phyloP scores from a whole-genome alignment of 139 green algal genomes.

The Chlamydomonas sp. region DNA sequence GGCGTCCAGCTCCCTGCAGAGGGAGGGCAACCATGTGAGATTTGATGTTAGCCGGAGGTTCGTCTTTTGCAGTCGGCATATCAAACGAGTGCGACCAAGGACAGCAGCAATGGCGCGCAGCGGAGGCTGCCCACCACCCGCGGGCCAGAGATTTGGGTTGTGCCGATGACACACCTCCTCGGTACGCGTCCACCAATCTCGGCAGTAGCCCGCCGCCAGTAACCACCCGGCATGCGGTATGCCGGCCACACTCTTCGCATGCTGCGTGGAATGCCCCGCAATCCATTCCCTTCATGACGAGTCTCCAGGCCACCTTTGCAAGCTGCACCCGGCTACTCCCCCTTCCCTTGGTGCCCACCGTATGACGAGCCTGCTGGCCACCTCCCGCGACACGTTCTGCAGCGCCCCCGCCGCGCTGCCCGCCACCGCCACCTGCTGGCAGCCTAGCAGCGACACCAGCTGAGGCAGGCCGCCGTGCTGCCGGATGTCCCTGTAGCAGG shows the following conservation, averaged over 20 bases:
- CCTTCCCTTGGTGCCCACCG: slow-evolving; percentile 4
- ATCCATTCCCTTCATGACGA: neutral
- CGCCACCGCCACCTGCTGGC: slow-evolving; percentile 30
- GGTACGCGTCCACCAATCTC: no score
- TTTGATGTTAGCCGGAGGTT: no score
- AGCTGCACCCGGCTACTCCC: neutral
- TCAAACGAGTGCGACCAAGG: no score
- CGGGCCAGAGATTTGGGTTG: no score
- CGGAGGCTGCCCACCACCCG: no score
- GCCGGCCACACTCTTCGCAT: no score
- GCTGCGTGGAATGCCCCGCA: no score
- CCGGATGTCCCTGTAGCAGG: slow-evolving; percentile 54
- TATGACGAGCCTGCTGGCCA: slow-evolving; percentile 66
- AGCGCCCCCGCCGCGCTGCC: slow-evolving; percentile 72
- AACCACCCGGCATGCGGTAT: no score
- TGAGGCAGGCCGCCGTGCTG: slow-evolving; percentile 60
- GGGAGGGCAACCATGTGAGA: no score
- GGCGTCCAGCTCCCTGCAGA: slow-evolving; percentile 54
- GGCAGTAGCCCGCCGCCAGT: no score
- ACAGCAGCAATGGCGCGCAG: no score
- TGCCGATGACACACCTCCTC: no score
- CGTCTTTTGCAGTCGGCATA: neutral
- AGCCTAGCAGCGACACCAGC: slow-evolving; percentile 64
- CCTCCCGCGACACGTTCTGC: slow-evolving; percentile 81
- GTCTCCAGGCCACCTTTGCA: slow-evolving; percentile 4